These are phyloP conservation scores for Draba incana DNA, from an alignment of 345 rosid species.

Conservation along the genomic window DNA sequence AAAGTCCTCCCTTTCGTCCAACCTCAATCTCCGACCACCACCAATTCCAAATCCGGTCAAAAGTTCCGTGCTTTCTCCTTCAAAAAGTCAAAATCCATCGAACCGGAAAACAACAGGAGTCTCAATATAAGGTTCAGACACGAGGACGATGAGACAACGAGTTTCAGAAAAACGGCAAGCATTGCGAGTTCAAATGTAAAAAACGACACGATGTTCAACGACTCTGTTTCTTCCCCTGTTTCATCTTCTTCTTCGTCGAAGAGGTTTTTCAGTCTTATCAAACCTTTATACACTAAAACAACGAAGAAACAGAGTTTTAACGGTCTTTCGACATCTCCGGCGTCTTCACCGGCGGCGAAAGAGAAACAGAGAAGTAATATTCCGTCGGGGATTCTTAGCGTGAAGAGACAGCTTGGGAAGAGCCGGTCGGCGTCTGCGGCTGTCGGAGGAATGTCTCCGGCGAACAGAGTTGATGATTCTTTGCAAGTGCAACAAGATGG, in stretches of 20 bases:
- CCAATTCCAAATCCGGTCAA: conserved; percentile 65
- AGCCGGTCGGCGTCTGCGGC: conserved; percentile 71
- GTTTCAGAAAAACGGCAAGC: conserved; percentile 30
- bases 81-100: conserved; percentile 37
- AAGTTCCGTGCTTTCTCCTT: conserved; percentile 58
- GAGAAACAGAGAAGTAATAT: conserved; percentile 54
- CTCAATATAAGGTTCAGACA: conserved; percentile 51
- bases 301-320: conserved; percentile 42
- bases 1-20: conserved; percentile 72
- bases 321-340: conserved; percentile 41
- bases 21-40: conserved; percentile 66
- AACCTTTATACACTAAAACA: conserved; percentile 64
- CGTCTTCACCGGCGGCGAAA: conserved; percentile 53
- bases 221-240: conserved; percentile 12
- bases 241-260: conserved; percentile 38
- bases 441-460: conserved; percentile 52
- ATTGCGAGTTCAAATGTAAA: conserved; percentile 11
- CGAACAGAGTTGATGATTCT: conserved; percentile 79
- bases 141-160: conserved; percentile 43
- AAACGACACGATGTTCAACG: conserved; percentile 22
- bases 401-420: conserved; percentile 63
- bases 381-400: conserved; percentile 54
- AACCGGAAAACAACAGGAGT: conserved; percentile 35
- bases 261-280: conserved; percentile 66
- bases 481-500: conserved; percentile 84